A percentile compares a stretch with the other conserved stretches of the same genome.
Evolutionary conservation across 768 basidiomycete genomes (phyloP).

Genomic region (Cystofilobasidium bisporidii): DNA sequence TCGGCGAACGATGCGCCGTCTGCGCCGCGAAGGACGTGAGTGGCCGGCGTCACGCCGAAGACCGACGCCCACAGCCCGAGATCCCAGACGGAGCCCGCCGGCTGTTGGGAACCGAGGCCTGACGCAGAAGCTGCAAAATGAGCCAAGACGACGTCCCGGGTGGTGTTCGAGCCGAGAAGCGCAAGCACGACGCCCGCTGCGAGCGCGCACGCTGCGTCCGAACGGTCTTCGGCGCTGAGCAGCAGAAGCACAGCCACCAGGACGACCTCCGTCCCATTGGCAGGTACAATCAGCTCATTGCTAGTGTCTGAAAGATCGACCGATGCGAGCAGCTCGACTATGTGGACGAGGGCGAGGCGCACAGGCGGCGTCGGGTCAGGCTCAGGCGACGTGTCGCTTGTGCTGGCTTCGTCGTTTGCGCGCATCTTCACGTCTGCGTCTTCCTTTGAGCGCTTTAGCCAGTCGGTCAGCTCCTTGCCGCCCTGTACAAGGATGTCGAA

Average conservation of each 20-base stretch:
- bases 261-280: neutral
- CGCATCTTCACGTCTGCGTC: neutral
- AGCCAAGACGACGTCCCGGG: neutral
- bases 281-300: neutral
- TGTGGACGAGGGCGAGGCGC: neutral
- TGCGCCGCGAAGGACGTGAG: neutral
- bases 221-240: neutral
- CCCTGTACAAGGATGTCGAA: neutral
- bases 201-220: neutral
- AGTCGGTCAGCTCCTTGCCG: neutral
- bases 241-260: neutral
- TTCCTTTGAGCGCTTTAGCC: neutral
- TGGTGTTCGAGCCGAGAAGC: neutral
- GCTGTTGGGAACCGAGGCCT: neutral
- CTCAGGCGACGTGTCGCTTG: neutral
- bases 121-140: neutral
- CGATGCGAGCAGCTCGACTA: neutral
- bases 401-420: neutral
- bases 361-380: neutral
- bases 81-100: neutral
- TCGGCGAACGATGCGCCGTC: neutral
- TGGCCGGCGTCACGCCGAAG: neutral
- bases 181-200: neutral
- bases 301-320: neutral
- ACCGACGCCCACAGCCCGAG: neutral